Percentiles rank a stretch among this genome's conserved stretches.
phyloP scores from a whole-genome alignment of 106 monocot genomes.

The Dendrobium chrysotoxum region DNA sequence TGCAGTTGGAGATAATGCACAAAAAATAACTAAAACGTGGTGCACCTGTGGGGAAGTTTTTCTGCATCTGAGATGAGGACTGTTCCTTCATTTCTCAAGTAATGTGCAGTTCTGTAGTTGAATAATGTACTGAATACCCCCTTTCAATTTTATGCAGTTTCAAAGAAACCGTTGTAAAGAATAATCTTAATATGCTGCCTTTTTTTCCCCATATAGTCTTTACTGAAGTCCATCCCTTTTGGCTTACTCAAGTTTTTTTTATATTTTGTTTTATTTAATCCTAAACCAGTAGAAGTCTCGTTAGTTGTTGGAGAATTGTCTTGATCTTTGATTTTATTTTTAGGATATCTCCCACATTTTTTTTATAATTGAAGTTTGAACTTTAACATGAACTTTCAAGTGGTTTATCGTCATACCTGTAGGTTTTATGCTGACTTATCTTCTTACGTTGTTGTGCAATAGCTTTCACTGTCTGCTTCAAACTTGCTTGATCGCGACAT shows the following conservation, averaged over 20 bases:
- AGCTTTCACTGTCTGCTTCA: slow-evolving; percentile 81
- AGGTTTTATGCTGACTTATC: not conserved
- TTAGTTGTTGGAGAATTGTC: not conserved
- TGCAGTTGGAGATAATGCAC: slow-evolving; percentile 1
- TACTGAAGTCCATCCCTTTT: not conserved
- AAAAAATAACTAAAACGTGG: not conserved
- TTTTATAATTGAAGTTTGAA: not conserved
- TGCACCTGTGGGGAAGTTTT: not conserved
- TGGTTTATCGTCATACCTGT: slow-evolving; percentile 6
- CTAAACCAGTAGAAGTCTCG: not conserved
- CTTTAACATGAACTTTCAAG: not conserved
- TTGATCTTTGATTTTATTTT: not conserved
- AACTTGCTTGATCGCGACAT: slow-evolving; percentile 67
- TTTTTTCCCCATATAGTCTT: not conserved
- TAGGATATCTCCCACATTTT: not conserved
- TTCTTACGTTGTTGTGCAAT: slow-evolving; percentile 6
- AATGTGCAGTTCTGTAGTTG: not conserved
- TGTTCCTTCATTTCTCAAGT: not conserved
- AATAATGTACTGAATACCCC: not conserved
- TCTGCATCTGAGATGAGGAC: not conserved
- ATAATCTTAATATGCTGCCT: not conserved
- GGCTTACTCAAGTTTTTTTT: not conserved
- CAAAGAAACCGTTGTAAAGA: not conserved
- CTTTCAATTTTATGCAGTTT: not conserved
- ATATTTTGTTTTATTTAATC: not conserved